These are phyloP conservation scores for Stachybotrys chlorohalonatus DNA, from an alignment of 2,329 filamentous ascomycete species.

Conservation along the genomic window DNA sequence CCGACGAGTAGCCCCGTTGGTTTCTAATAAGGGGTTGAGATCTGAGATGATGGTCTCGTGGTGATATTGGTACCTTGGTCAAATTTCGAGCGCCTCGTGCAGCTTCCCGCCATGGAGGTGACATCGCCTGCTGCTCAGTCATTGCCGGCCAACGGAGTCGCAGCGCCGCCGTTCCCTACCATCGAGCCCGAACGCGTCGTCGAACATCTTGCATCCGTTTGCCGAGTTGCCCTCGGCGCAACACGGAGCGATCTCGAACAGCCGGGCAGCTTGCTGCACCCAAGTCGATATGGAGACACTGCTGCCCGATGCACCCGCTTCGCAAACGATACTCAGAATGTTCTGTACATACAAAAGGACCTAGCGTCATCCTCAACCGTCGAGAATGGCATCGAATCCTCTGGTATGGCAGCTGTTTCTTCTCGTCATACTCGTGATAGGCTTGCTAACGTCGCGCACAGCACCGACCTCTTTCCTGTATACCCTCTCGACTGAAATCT, in stretches of 20 bases:
- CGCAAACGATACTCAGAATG: conserved; percentile 77
- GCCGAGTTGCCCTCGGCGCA: conserved; percentile 67
- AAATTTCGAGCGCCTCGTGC: conserved; percentile 6
- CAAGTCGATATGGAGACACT: conserved; percentile 64
- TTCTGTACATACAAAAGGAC: conserved; percentile 88
- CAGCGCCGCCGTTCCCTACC: conserved; percentile 37
- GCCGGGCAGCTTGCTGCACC: conserved; percentile 73
- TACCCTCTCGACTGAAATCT: conserved; percentile 72
- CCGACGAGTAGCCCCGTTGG: no score
- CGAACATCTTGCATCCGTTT: conserved; percentile 61
- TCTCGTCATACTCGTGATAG: conserved; percentile 5
- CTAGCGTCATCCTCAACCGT: conserved; percentile 43
- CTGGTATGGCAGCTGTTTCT: conserved; percentile 22
- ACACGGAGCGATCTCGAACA: conserved; percentile 70
- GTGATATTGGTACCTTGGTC: conserved; percentile 10
- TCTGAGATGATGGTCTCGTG: conserved; percentile 18
- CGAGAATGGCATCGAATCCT: conserved; percentile 37
- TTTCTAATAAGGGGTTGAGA: background rate
- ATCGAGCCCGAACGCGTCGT: conserved; percentile 63
- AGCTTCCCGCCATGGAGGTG: conserved; percentile 40
- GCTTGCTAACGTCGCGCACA: conserved; percentile 11
- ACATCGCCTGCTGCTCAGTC: conserved; percentile 34
- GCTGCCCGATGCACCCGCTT: conserved; percentile 82
- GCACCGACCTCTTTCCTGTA: conserved; percentile 58
- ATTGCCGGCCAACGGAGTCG: conserved; percentile 37